Evolutionary conservation across 2,329 filamentous ascomycete species (phyloP), one percentile per base, ranked within the genome.

Genomic region (Cladophialophora yegresii): DNA sequence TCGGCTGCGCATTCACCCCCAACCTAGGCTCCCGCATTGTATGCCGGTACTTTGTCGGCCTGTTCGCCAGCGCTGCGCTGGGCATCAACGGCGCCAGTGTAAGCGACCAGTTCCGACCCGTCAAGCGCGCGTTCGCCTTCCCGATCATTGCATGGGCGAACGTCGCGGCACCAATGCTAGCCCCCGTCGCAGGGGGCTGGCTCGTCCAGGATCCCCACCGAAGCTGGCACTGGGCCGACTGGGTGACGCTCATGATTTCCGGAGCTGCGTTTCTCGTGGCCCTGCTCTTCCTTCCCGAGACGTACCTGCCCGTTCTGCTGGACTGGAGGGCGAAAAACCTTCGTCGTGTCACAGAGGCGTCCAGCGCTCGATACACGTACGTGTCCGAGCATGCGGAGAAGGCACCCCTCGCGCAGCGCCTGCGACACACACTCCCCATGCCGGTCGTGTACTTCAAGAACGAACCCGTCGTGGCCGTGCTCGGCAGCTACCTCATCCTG

Each of bases 381-480:
- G 36, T 43, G 36, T 43, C 36, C 36, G 36, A 43, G 36, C 36
- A 43, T n/a, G 36, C 36, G 13, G 36, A n/a, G 13, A 43, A n/a
- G 5, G 36, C 16, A n/a, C 7, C 36, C 36, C 36, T 43, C 13
- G 36, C 36, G 16, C 36, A 7, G 36, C 36, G 36, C 5, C 36
- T 43, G 36, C 36, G 36, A 7, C 2, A 43, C 13, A 43, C 36
- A 0, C 36, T 43, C 16, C 16, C 36, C 33, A 49, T 40, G 32
- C 75, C 83, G 20, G 77, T 81, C 0, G 73, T 84, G 43, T 72
- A 82, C 28, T 80, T 82, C 70, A 75, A 75, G 7, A 79, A 80
- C 62, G 77, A 83, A 7, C 72, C 71, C 1, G 75, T 75, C 47
- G 69, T 76, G 10, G 61, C 71, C 13, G 65, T 75, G 16, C 70